phyloP scores from a whole-genome alignment of 2,329 filamentous ascomycete species.

The Fusarium sp. region DNA sequence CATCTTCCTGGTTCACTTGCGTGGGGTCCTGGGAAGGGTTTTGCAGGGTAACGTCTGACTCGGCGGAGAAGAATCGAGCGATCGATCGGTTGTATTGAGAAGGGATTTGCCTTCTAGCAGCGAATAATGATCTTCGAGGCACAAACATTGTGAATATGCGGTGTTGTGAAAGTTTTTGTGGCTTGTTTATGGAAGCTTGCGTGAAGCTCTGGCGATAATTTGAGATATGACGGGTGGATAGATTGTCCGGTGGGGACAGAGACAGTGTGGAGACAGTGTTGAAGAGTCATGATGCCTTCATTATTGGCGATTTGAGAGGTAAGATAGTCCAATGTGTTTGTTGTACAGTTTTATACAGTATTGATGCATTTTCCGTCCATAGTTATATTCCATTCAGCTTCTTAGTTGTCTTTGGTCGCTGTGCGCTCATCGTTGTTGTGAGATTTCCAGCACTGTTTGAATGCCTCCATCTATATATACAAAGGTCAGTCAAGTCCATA shows the following conservation, averaged over 20 bases:
- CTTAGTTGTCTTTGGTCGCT: conserved; percentile 72
- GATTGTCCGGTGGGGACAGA: conserved; percentile 20
- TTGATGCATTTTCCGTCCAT: not conserved
- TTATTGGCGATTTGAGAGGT: not conserved
- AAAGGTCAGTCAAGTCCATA: conserved; percentile 22
- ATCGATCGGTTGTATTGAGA: conserved; percentile 31
- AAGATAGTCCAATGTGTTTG: not conserved
- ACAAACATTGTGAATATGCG: conserved; percentile 44
- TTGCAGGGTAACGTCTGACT: conserved; percentile 29
- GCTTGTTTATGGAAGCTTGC: not conserved
- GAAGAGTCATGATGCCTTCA: conserved; percentile 26
- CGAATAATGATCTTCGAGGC: conserved; percentile 40
- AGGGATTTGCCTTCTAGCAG: conserved; percentile 32
- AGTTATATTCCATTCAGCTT: not conserved
- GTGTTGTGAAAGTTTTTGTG: not conserved
- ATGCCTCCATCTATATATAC: conserved; percentile 80
- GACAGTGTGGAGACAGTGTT: conserved; percentile 18
- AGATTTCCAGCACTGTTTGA: conserved; percentile 90
- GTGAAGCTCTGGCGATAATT: conserved; percentile 21
- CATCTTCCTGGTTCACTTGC: conserved; percentile 28
- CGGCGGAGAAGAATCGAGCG: conserved; percentile 40
- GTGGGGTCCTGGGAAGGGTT: conserved; percentile 28
- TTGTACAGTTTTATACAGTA: conserved; percentile 12
- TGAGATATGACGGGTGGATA: conserved; percentile 28
- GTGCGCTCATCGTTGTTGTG: conserved; percentile 90